Conservation (phyloP, 2,329 filamentous ascomycete genomes). For the Ceratocystis destructans region DNA sequence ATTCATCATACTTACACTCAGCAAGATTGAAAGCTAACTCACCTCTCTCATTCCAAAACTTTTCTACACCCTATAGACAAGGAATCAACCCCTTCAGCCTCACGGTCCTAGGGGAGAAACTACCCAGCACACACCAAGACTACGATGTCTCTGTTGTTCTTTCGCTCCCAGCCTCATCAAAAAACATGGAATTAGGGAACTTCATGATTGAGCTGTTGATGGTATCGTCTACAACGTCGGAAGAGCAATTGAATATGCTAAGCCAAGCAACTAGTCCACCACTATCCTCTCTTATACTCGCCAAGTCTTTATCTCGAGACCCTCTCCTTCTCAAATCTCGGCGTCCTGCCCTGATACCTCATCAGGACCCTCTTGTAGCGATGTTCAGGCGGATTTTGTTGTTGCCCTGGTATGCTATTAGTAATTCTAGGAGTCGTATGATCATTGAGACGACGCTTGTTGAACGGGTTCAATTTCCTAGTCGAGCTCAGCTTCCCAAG, state of each 20-base stretch:
- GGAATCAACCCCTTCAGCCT: constrained; percentile 41
- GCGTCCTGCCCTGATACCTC: constrained; percentile 66
- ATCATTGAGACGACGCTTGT: constrained; percentile 47
- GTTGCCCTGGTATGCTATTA: constrained; percentile 54
- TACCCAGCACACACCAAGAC: constrained; percentile 55
- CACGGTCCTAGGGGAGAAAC: constrained; percentile 32
- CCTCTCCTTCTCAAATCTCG: constrained; percentile 47
- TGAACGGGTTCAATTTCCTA: constrained; percentile 53
- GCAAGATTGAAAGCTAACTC: background rate
- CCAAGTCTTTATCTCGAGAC: constrained; percentile 1
- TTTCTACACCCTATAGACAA: constrained; percentile 26
- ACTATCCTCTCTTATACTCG: background rate
- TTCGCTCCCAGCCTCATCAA: constrained; percentile 60
- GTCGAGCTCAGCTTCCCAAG: constrained; percentile 30
- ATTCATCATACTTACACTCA: background rate
- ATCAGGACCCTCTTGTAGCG: constrained; percentile 56
- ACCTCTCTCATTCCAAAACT: background rate
- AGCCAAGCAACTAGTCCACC: background rate
- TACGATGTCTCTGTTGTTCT: constrained; percentile 75
- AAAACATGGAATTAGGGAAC: constrained; percentile 68
- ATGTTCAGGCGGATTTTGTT: constrained; percentile 45
- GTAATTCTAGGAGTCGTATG: constrained; percentile 11
- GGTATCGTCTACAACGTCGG: background rate
- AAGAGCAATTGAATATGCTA: background rate
- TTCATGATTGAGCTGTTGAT: constrained; percentile 72